Percentiles rank a stretch among this genome's conserved stretches.
These are phyloP conservation scores for Lachancea dasiensis DNA, from an alignment of 805 yeast genomes.

Conservation along the genomic window DNA sequence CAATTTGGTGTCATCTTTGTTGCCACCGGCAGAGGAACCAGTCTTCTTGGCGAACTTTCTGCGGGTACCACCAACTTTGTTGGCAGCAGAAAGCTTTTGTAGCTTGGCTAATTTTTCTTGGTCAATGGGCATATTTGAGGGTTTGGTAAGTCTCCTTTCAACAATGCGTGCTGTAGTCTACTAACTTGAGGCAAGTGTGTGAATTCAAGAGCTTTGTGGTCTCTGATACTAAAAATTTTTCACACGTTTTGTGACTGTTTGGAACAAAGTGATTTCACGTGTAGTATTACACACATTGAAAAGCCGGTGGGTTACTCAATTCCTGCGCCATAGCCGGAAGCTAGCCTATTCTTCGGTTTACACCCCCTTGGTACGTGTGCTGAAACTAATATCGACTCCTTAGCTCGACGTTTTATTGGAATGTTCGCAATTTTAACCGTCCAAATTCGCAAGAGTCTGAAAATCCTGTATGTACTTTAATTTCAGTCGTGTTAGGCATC, in stretches of 20 bases:
- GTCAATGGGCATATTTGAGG: conserved; percentile 67
- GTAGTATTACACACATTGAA: neutral
- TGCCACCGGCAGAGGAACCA: conserved; percentile 41
- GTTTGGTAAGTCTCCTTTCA: conserved; percentile 2
- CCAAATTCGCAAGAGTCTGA: neutral
- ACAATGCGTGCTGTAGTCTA: too few species aligned
- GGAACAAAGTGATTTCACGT: neutral
- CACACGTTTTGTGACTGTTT: conserved; percentile 1
- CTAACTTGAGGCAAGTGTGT: too few species aligned
- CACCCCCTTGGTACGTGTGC: too few species aligned
- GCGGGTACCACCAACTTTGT: conserved; percentile 84
- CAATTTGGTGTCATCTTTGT: conserved; percentile 86
- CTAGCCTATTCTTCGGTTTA: too few species aligned
- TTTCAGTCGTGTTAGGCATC: neutral
- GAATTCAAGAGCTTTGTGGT: too few species aligned
- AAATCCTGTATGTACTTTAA: neutral
- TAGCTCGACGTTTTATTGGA: too few species aligned
- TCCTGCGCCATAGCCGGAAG: too few species aligned
- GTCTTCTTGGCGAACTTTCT: conserved; percentile 80
- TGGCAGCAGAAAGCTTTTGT: conserved; percentile 68
- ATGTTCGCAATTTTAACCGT: too few species aligned
- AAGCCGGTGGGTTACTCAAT: too few species aligned
- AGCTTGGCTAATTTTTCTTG: conserved; percentile 92
- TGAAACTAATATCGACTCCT: too few species aligned
- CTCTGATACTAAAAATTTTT: conserved; percentile 7